A percentile compares a stretch with the other conserved stretches of the same genome.
Conservation (phyloP, 2,329 filamentous ascomycete species). For the Calcarisporium arbuscula region DNA sequence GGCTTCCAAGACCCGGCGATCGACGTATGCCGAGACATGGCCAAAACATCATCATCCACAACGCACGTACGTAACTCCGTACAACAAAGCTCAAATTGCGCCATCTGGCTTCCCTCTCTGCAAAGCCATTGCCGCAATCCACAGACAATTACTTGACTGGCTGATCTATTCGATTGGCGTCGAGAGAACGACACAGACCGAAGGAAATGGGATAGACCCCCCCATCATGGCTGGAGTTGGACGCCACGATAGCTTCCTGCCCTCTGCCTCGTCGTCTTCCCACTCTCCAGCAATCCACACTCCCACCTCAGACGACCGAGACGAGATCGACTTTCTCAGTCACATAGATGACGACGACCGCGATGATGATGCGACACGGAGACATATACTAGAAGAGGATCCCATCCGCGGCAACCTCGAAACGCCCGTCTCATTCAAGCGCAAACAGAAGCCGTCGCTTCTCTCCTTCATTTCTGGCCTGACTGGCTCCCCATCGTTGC, state of each 20-base stretch:
- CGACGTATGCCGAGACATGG: no score
- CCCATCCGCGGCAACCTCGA: constrained; percentile 44
- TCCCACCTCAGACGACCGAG: constrained; percentile 30
- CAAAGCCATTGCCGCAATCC: no score
- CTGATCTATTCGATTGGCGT: no score
- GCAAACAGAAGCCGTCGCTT: constrained; percentile 50
- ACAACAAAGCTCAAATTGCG: no score
- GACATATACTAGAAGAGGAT: constrained; percentile 51
- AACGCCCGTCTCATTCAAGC: constrained; percentile 63
- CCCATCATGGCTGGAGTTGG: constrained; percentile 35
- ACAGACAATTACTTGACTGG: no score
- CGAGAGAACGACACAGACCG: no score
- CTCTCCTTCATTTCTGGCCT: constrained; percentile 45
- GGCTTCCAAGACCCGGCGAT: no score
- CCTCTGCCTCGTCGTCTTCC: constrained; percentile 29
- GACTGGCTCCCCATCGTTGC: constrained; percentile 23
- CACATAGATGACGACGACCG: constrained; percentile 30
- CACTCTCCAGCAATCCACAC: constrained; percentile 20
- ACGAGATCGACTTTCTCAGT: constrained; percentile 40
- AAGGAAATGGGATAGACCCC: constrained; percentile 28
- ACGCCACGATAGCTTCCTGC: constrained; percentile 26
- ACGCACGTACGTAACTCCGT: no score
- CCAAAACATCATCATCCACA: no score
- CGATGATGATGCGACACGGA: constrained; percentile 22
- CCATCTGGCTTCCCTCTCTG: no score